Percentiles rank a stretch among this genome's conserved stretches.
Evolutionary conservation across 1,139 yeast genomes (phyloP).

Genomic region (Yamadazyma siamensis): DNA sequence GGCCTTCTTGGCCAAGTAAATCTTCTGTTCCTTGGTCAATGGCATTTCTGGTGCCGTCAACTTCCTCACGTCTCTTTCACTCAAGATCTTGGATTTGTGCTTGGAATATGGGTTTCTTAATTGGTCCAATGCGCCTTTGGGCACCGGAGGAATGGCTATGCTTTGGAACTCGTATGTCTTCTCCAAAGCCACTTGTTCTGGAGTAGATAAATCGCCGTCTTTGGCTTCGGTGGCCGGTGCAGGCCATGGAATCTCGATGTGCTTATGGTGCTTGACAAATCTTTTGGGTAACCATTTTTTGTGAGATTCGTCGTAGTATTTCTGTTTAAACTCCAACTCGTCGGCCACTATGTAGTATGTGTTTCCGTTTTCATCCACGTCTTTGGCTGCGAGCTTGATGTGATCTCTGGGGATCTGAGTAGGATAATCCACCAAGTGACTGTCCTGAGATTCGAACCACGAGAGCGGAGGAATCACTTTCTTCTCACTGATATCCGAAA

Average conservation of each 20-base stretch:
- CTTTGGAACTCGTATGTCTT: slow-evolving; percentile 75
- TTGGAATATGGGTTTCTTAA: slow-evolving; percentile 71
- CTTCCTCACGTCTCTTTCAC: slow-evolving; percentile 59
- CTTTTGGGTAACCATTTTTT: slow-evolving; percentile 75
- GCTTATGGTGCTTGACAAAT: slow-evolving; percentile 65
- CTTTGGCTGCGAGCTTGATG: slow-evolving; percentile 70
- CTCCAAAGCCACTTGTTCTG: slow-evolving; percentile 58
- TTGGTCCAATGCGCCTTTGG: slow-evolving; percentile 60
- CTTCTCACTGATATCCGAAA: slow-evolving; percentile 35
- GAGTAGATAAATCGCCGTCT: slow-evolving; percentile 60
- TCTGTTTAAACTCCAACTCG: slow-evolving; percentile 60
- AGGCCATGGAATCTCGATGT: slow-evolving; percentile 87
- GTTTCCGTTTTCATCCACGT: slow-evolving; percentile 59
- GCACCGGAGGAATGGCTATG: slow-evolving; percentile 65
- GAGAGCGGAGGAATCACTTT: slow-evolving; percentile 55
- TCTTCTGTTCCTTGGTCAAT: slow-evolving; percentile 58
- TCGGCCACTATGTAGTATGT: slow-evolving; percentile 72
- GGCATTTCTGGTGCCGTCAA: slow-evolving; percentile 80
- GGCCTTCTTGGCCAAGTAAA: slow-evolving; percentile 54
- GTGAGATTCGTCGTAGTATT: slow-evolving; percentile 72
- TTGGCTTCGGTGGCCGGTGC: slow-evolving; percentile 60
- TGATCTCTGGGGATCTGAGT: slow-evolving; percentile 46
- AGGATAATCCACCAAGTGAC: slow-evolving; percentile 68
- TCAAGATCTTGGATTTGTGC: slow-evolving; percentile 54
- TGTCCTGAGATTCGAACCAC: slow-evolving; percentile 72